Base-by-base conservation (phyloP, 768 basidiomycete species). In the Filobasidium wieringae region DNA sequence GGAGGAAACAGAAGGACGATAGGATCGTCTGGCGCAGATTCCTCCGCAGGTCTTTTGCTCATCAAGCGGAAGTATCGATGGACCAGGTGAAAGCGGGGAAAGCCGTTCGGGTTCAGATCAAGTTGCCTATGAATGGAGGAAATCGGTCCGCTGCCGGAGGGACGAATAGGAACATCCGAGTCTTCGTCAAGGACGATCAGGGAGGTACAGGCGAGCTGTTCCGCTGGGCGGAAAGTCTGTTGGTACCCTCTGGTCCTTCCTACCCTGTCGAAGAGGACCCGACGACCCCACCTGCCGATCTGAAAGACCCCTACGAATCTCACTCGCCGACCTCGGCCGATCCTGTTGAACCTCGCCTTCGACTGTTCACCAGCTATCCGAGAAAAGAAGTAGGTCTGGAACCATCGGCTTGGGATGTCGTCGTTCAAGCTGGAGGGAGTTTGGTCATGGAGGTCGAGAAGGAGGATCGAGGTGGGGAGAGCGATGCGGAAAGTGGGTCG, bases 41-140 rank as follows among this genome's bases (percentile, higher is more conserved):
- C 80, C 79, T 78, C 59, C 75, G 82, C 53, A 75, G 76, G 39
- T 75, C 74, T 43, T 67, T 87, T 15, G 72, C 79, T 14, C 39
- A 50, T 1, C 51, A 15, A n/a, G 37, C 22, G 12, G 57, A 57
- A 57, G 54, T 57, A 39, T 52, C 65, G 15, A 32, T 22, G 6
- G 64, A 57, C 8, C 30, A 61, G 2, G 49, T 64, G 62, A 24
- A 78, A 76, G 61, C 53, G 34, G 55, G 39, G 6, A 80, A 60
- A 74, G 80, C 63, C 66, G 82, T 68, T 78, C 81, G 60, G 66
- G 82, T 74, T 70, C 85, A 71, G 57, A 84, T 71, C 76, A 81
- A 62, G 72, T 74, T 74, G 79, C 85, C 66, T 59, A 77, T 68
- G 58, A 80, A 80, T 7, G 55, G 31, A 22, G 51, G 30, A 6